Evolutionary conservation across 257 asterid genomes (phyloP).

Genomic region (Przewalskia tangutica): DNA sequence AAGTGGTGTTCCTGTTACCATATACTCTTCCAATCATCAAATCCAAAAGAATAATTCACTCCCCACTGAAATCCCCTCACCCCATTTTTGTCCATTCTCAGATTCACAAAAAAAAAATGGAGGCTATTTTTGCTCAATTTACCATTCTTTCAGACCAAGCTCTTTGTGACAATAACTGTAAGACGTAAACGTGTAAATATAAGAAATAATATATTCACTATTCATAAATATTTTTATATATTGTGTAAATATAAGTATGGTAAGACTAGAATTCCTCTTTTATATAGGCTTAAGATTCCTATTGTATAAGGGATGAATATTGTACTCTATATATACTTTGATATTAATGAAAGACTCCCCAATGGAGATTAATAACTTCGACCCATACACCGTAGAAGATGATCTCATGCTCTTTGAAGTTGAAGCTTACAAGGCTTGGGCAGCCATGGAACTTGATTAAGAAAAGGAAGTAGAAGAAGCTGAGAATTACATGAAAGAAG

Average conservation of each 20-base stretch:
- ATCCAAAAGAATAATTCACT: not conserved
- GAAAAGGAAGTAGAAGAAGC: slow-evolving; percentile 29
- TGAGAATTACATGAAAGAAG: slow-evolving; percentile 23
- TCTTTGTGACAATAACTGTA: slow-evolving; percentile 54
- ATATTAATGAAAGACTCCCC: too few relatives aligned
- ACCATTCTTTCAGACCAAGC: slow-evolving; percentile 51
- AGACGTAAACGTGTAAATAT: too few relatives aligned
- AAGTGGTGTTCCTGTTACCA: not conserved
- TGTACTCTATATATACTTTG: too few relatives aligned
- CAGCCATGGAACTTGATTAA: slow-evolving; percentile 56
- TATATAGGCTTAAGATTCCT: too few relatives aligned
- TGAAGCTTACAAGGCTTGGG: slow-evolving; percentile 89
- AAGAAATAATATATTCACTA: too few relatives aligned
- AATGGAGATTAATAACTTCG: too few relatives aligned
- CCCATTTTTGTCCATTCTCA: not conserved
- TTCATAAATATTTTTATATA: too few relatives aligned
- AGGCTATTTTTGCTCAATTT: slow-evolving; percentile 63
- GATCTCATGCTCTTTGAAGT: slow-evolving; percentile 69
- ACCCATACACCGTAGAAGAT: slow-evolving; percentile 59
- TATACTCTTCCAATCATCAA: not conserved
- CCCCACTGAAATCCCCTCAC: not conserved
- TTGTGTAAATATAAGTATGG: too few relatives aligned
- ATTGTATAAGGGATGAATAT: too few relatives aligned
- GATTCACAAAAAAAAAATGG: slow-evolving; percentile 31
- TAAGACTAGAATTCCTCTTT: too few relatives aligned